phyloP scores from a whole-genome alignment of 306 rosid genomes.

The Canavalia gladiata region DNA sequence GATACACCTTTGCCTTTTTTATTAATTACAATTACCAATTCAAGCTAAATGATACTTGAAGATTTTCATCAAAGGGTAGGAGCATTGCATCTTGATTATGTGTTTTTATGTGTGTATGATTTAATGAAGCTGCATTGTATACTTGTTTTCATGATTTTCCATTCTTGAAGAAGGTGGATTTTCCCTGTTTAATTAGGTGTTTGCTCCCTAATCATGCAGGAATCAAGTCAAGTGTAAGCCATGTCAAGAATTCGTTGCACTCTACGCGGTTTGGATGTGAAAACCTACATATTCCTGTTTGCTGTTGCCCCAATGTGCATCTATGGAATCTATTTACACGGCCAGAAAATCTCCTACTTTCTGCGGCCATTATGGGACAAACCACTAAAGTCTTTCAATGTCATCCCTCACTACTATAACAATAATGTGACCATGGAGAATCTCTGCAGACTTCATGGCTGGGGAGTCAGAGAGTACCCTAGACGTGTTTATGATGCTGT shows the following conservation, averaged over 20 bases:
- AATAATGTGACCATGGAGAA: constrained; percentile 91
- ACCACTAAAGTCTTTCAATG: constrained; percentile 86
- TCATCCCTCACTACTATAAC: constrained; percentile 89
- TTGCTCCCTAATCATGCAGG: constrained; percentile 64
- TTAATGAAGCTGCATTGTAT: constrained; percentile 18
- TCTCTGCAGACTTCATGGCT: constrained; percentile 93
- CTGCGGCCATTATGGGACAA: constrained; percentile 96
- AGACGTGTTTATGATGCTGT: constrained; percentile 98
- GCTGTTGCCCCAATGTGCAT: constrained; percentile 77
- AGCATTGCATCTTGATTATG: constrained; percentile 1
- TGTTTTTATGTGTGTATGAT: constrained; percentile 11
- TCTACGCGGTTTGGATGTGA: constrained; percentile 86
- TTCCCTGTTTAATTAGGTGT: constrained; percentile 36
- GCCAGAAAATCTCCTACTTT: constrained; percentile 98
- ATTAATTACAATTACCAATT: not conserved
- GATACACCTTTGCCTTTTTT: constrained; percentile 21
- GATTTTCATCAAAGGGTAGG: not conserved
- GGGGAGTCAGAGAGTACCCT: constrained; percentile 92
- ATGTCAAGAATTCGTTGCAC: constrained; percentile 95
- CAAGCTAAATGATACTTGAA: not conserved
- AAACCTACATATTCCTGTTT: constrained; percentile 77
- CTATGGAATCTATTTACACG: constrained; percentile 79
- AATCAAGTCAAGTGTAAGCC: constrained; percentile 71
- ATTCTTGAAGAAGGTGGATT: not conserved
- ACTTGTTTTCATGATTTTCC: constrained; percentile 26